phyloP scores from a whole-genome alignment of 495 filamentous ascomycete species.

The Hypoxylon lienhwacheense region DNA sequence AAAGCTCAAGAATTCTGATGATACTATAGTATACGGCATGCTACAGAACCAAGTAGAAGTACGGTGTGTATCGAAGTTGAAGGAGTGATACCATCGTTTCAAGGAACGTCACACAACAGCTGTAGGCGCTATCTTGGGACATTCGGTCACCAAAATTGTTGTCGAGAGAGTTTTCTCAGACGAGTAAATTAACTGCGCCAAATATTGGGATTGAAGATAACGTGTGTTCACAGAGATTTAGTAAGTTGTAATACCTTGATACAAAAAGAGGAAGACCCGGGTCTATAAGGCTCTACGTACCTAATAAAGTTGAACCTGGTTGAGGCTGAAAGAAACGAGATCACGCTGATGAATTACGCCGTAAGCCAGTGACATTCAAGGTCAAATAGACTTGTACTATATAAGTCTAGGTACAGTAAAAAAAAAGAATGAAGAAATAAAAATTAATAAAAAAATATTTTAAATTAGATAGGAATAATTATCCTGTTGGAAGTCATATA shows the following conservation, averaged over 20 bases:
- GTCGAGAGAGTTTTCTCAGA: no score
- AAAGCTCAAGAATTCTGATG: conserved; percentile 25
- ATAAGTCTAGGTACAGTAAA: no score
- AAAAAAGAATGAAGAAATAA: no score
- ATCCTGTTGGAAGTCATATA: no score
- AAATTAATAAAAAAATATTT: not conserved
- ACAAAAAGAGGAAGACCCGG: not conserved
- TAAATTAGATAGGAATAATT: no score
- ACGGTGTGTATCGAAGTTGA: conserved; percentile 17
- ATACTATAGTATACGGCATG: conserved; percentile 30
- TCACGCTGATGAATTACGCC: not conserved
- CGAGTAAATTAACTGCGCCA: not conserved
- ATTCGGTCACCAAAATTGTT: no score
- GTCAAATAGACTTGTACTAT: no score
- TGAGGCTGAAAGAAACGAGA: not conserved
- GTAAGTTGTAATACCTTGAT: not conserved
- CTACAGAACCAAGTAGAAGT: conserved; percentile 13
- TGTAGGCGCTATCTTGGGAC: conserved; percentile 1
- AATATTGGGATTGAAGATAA: no score
- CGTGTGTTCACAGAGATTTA: no score
- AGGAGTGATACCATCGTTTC: conserved; percentile 13
- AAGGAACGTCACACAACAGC: conserved; percentile 26
- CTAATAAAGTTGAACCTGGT: conserved; percentile 7
- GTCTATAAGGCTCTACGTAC: conserved; percentile 19
- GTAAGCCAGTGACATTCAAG: not conserved